These are phyloP conservation scores for Haberlea rhodopensis DNA, from an alignment of 257 asterid species.

Conservation along the genomic window DNA sequence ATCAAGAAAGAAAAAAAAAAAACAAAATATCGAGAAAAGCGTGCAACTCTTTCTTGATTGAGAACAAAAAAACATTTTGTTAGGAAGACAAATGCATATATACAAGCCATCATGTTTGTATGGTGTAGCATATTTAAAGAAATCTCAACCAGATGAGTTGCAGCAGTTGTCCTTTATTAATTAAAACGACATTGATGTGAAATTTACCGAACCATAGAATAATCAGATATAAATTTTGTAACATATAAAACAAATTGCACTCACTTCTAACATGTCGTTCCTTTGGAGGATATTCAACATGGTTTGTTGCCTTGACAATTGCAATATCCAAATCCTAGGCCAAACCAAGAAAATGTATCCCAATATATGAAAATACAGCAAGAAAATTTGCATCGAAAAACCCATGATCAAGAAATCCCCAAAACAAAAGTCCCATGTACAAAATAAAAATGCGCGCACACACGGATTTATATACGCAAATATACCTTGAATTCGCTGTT, in stretches of 20 bases:
- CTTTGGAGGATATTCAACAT: conserved; percentile 80
- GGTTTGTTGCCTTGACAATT: conserved; percentile 87
- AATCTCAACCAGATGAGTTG: no score
- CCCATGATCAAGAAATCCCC: not conserved
- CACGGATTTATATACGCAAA: not conserved
- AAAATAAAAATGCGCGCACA: not conserved
- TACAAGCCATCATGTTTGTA: no score
- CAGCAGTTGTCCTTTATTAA: no score
- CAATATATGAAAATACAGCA: not conserved
- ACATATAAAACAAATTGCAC: conserved; percentile 28
- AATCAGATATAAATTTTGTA: not conserved
- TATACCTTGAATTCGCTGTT: conserved; percentile 96
- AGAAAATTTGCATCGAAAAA: conserved; percentile 5
- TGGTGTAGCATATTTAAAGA: no score
- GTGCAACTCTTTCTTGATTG: not conserved
- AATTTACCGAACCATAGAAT: not conserved
- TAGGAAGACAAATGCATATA: no score
- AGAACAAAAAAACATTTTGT: no score
- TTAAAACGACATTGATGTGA: no score
- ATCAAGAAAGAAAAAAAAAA: not conserved
- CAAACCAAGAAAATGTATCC: conserved; percentile 6
- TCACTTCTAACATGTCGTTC: conserved; percentile 91
- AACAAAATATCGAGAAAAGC: not conserved
- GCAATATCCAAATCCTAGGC: conserved; percentile 85
- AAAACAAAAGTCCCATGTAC: not conserved